phyloP scores from a whole-genome alignment of 164 flowering plant species.

The Berberis thunbergii region DNA sequence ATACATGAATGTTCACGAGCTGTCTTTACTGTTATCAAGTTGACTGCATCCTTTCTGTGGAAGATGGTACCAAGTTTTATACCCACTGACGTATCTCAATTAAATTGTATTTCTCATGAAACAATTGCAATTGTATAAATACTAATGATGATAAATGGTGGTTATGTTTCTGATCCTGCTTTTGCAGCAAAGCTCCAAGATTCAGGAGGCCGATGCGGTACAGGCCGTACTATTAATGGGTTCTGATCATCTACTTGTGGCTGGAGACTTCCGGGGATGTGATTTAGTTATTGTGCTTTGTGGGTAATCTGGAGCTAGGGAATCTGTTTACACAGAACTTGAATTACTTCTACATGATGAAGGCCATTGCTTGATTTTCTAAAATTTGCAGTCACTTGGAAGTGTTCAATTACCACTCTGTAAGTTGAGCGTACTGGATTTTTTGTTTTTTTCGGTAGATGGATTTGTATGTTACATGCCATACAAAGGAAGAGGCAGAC shows the following conservation, averaged over 20 bases:
- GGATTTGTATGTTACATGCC: not conserved
- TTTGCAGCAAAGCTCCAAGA: constrained; percentile 54
- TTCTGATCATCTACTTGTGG: constrained; percentile 4
- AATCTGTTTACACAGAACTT: not conserved
- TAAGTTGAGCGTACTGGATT: not conserved
- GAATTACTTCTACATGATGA: not conserved
- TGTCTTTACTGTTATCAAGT: no score
- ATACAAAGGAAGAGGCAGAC: not conserved
- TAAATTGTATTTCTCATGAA: no score
- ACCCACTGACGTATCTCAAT: no score
- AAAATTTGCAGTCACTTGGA: not conserved
- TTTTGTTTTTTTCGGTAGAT: not conserved
- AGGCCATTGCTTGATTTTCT: not conserved
- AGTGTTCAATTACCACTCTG: not conserved
- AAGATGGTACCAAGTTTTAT: no score
- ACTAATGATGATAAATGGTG: not conserved
- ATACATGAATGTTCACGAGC: no score
- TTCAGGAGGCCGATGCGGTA: constrained; percentile 63
- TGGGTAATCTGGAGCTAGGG: not conserved
- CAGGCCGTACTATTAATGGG: constrained; percentile 44
- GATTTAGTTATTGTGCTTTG: not conserved
- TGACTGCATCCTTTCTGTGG: no score
- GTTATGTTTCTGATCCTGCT: not conserved
- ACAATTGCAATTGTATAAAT: no score
- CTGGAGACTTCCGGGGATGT: not conserved